Conservation (phyloP, 352 stramenopile genomes). For the Phytophthora litchii region DNA sequence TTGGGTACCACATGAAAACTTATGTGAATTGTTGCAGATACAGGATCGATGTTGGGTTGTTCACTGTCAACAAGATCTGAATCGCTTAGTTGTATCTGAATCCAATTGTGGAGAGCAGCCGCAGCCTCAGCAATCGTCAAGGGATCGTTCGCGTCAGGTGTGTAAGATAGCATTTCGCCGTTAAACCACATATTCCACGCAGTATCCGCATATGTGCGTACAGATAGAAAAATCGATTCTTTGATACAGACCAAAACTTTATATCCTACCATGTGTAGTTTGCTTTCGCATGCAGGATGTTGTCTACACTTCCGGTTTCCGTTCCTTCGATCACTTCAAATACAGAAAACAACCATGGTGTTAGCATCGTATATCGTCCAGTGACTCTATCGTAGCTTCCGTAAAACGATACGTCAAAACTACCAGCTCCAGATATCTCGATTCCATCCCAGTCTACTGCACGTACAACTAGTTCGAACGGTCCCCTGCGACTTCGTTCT, state of each 20-base stretch:
- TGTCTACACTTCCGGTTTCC: not conserved
- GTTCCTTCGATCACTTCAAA: slow-evolving; percentile 5
- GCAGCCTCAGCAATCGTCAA: not conserved
- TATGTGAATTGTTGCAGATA: not conserved
- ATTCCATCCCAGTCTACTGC: not conserved
- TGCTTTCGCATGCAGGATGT: too few relatives aligned
- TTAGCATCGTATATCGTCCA: slow-evolving; percentile 10
- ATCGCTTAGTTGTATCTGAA: not conserved
- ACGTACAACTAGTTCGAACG: not conserved
- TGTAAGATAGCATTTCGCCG: not conserved
- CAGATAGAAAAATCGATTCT: not conserved
- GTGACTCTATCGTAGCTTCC: slow-evolving; percentile 9
- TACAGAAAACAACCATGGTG: not conserved
- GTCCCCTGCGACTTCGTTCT: not conserved
- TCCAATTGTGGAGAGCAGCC: slow-evolving; percentile 1
- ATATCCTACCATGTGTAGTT: too few relatives aligned
- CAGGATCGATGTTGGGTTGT: not conserved
- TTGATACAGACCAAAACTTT: not conserved
- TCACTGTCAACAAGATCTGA: not conserved
- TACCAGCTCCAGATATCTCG: not conserved
- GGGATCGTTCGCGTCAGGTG: too few relatives aligned
- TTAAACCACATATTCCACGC: slow-evolving; percentile 7
- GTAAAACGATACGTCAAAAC: slow-evolving; percentile 4
- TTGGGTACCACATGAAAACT: not conserved
- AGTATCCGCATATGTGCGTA: not conserved